Base-by-base conservation (phyloP, 306 rosid species). In the Begonia peltatifolia region DNA sequence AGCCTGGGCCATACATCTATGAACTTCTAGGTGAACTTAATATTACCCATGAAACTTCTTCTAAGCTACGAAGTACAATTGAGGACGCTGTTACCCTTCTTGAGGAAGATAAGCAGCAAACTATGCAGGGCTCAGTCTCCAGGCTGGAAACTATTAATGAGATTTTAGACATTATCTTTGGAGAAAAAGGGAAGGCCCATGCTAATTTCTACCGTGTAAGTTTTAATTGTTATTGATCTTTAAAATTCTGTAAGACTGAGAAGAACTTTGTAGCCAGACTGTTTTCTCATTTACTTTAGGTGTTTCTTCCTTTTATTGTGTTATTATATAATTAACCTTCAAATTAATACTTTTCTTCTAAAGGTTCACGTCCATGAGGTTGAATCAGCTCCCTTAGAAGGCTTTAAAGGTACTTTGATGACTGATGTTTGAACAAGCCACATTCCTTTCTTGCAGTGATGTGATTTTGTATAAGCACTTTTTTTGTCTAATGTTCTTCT, bases 331-430 rank as follows among this genome's bases (percentile, higher is more conserved):
- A 56, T 35, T 63, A 74, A 50, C 38, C 49, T 60, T 68, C 42
- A 76, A 41, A 53, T 57, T 23, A 54, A 53, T 71, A 52, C 52
- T 58, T 67, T 66, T 60, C 48, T 68, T 41, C 61, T 62, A 89
- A 20, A 20, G 97, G 90, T 84, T 76, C 95, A 89, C 12, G 78
- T 89, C 78, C 81, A 65, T 54, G 95, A 84, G 74, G 76, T 68
- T 53, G 90, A 78, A 53, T 78, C 87, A 43, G 59, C 73, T 68
- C 67, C 72, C 23, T 62, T 64, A 61, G 84, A 82, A 72, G 84
- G 77, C 14, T 61, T 77, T 47, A 84, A 66, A 79, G 97, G 97
- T 89, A 72, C 50, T 30, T 62, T 44, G 23, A 53, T n/a, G 41
- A 12, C 48, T 42, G 41, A 62, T 56, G 46, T 44, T 68, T 68